phyloP scores from a whole-genome alignment of 164 flowering plant genomes.

The Magnolia officinalis region DNA sequence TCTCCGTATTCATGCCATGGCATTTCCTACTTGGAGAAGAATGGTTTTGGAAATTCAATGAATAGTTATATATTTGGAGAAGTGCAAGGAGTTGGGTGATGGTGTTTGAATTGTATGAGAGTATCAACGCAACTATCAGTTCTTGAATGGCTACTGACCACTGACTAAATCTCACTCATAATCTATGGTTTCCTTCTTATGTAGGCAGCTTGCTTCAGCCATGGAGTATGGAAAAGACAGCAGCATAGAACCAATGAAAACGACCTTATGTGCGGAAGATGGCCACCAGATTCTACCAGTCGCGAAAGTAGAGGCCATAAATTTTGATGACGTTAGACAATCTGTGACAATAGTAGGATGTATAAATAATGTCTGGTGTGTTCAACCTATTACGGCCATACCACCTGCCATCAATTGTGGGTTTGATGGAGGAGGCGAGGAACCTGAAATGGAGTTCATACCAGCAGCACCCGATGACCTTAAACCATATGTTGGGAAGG shows the following conservation, averaged over 20 bases:
- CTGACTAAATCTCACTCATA: background rate
- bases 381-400: background rate
- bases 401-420: background rate
- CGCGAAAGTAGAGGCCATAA: background rate
- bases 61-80: too few relatives aligned
- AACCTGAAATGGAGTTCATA: background rate
- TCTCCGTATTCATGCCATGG: too few relatives aligned
- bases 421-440: background rate
- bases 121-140: background rate
- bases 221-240: background rate
- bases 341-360: background rate
- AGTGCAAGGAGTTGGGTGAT: too few relatives aligned
- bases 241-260: background rate
- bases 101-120: background rate
- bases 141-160: too few relatives aligned
- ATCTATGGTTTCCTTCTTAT: background rate
- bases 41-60: too few relatives aligned
- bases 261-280: background rate
- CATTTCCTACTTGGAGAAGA: too few relatives aligned
- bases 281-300: background rate
- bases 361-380: background rate
- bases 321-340: background rate
- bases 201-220: background rate
- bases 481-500: background rate
- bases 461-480: background rate